Conservation (phyloP, 768 basidiomycete species). For the Tulasnella sp. region DNA sequence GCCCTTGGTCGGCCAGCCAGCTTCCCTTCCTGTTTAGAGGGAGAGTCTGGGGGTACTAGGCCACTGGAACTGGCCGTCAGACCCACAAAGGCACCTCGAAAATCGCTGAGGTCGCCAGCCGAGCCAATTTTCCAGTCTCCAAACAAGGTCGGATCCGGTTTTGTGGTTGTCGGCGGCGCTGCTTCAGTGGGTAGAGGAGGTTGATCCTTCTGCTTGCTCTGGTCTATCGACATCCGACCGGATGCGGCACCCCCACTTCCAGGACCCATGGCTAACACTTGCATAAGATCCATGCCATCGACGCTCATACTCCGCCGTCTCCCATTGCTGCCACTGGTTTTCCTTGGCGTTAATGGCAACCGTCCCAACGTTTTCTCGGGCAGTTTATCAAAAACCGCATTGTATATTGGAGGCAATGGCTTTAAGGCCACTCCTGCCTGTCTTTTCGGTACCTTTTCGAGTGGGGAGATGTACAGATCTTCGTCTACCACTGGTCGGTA, state of each 20-base stretch:
- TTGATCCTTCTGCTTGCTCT: no score
- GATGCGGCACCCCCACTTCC: no score
- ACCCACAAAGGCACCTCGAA: constrained; percentile 5
- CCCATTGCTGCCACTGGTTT: constrained; percentile 19
- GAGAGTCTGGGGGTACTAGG: no score
- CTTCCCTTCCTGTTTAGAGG: no score
- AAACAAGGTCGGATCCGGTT: background rate
- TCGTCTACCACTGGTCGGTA: background rate
- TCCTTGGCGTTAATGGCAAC: constrained; percentile 18
- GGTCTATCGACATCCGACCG: no score
- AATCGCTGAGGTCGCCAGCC: constrained; percentile 4
- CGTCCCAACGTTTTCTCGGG: background rate
- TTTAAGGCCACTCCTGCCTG: background rate
- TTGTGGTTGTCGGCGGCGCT: no score
- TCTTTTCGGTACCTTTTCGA: background rate
- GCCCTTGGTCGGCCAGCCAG: no score
- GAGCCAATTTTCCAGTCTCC: background rate
- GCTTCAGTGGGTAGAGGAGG: no score
- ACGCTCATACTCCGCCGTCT: constrained; percentile 65
- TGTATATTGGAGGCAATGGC: constrained; percentile 5
- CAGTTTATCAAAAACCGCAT: background rate
- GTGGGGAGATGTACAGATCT: constrained; percentile 1
- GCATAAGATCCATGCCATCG: constrained; percentile 49
- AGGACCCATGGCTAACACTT: constrained; percentile 20
- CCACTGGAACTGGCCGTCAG: background rate